Evolutionary conservation across 208 protist species (phyloP).

Genomic region (Lotmaria passim): DNA sequence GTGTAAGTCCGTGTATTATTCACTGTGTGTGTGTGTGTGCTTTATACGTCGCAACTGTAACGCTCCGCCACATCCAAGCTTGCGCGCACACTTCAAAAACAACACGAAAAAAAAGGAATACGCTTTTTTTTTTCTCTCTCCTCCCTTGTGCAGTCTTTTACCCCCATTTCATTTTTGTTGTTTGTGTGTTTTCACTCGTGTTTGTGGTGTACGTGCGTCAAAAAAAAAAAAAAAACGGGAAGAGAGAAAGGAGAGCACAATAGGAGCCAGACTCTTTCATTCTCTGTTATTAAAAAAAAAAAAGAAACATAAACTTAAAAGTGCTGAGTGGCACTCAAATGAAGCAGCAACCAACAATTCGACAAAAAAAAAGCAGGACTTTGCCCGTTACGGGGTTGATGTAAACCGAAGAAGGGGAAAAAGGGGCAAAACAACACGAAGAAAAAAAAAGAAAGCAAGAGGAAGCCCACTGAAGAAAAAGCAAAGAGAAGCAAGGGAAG

Average conservation of each 20-base stretch:
- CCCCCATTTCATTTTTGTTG: background rate
- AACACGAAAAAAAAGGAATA: no score
- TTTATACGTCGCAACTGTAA: no score
- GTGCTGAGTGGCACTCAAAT: background rate
- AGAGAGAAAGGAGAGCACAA: background rate
- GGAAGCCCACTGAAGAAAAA: background rate
- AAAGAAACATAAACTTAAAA: background rate
- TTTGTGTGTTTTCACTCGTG: background rate
- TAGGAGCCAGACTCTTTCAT: background rate
- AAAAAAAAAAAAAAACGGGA: constrained; percentile 3
- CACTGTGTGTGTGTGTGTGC: background rate
- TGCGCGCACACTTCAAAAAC: no score
- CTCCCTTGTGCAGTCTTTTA: background rate
- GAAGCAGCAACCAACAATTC: no score
- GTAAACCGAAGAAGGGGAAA: background rate
- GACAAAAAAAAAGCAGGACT: background rate
- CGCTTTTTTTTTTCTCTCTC: no score
- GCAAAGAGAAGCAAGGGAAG: background rate
- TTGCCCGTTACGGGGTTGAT: background rate
- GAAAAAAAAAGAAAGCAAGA: background rate
- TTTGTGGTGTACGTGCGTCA: background rate
- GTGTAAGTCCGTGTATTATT: no score
- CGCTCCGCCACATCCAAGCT: no score
- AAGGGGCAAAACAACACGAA: background rate
- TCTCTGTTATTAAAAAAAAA: background rate